Percentiles rank a stretch among this genome's conserved stretches.
Conservation (phyloP, 108 stramenopile species). For the Thalassiosira profunda region DNA sequence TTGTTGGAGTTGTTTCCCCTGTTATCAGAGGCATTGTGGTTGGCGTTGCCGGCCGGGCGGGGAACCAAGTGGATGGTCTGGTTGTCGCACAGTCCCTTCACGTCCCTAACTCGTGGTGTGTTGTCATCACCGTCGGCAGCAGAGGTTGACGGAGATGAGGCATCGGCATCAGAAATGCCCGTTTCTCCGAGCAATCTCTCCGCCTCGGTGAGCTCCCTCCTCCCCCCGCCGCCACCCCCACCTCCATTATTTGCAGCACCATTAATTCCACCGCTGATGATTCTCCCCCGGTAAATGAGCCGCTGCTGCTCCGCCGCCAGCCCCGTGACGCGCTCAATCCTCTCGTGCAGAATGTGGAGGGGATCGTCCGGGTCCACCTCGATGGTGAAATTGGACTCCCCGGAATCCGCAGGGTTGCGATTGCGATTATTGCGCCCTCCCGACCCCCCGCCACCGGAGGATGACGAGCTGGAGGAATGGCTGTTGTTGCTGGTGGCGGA, state of each 20-base stretch:
- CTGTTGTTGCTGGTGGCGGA: neutral
- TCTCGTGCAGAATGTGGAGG: slow-evolving; percentile 44
- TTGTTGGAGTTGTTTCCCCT: neutral
- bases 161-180: neutral
- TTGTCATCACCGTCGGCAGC: neutral
- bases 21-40: neutral
- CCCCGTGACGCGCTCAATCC: slow-evolving; percentile 76
- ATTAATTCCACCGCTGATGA: slow-evolving; percentile 46
- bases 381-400: slow-evolving; percentile 46
- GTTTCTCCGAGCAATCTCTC: neutral
- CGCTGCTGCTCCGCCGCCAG: slow-evolving; percentile 72
- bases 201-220: neutral
- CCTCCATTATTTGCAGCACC: neutral
- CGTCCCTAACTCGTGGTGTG: slow-evolving; percentile 54
- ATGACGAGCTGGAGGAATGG: neutral
- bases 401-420: neutral
- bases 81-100: slow-evolving; percentile 77
- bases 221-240: neutral
- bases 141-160: neutral
- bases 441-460: neutral
- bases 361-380: slow-evolving; percentile 69
- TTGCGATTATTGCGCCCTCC: neutral
- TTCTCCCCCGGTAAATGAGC: slow-evolving; percentile 85
- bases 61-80: slow-evolving; percentile 91
- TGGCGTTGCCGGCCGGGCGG: slow-evolving; percentile 24